A percentile compares a stretch with the other conserved stretches of the same genome.
Evolutionary conservation across 163 green algal species (phyloP).

Genomic region (Coccomyxa subellipsoidea): DNA sequence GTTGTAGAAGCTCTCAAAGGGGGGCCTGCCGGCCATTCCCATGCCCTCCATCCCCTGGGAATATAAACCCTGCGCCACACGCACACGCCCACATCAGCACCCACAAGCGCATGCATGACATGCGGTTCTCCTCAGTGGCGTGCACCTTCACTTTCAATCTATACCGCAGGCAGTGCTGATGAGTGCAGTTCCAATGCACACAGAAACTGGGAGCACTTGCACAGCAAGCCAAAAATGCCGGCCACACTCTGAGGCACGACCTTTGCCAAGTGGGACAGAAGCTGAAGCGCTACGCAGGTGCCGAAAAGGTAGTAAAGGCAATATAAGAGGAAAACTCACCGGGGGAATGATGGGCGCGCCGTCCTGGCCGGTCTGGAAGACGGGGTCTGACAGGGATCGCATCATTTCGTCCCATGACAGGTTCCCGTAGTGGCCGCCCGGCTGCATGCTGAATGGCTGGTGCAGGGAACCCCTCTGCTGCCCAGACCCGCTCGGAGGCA

Average conservation of each 20-base stretch:
- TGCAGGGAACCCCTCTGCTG: not conserved
- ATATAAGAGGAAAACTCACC: not conserved
- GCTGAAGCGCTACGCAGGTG: too few relatives aligned
- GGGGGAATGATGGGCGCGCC: not conserved
- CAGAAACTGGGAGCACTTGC: too few relatives aligned
- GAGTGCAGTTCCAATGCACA: too few relatives aligned
- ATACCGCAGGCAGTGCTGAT: too few relatives aligned
- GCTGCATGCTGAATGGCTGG: not conserved
- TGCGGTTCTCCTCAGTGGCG: too few relatives aligned
- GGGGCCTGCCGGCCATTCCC: not conserved
- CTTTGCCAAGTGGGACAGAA: too few relatives aligned
- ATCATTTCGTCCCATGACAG: slow-evolving; percentile 6
- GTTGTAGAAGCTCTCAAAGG: not conserved
- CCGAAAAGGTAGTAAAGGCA: too few relatives aligned
- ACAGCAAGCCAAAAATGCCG: too few relatives aligned
- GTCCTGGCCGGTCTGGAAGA: not conserved
- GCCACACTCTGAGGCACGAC: too few relatives aligned
- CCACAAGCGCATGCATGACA: too few relatives aligned
- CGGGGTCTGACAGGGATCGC: not conserved
- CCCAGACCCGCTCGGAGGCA: not conserved
- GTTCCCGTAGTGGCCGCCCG: not conserved
- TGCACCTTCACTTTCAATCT: too few relatives aligned
- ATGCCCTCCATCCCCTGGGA: not conserved
- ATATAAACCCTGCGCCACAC: not conserved
- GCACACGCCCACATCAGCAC: too few relatives aligned